Percentiles rank a stretch among this genome's conserved stretches.
Evolutionary conservation across 768 basidiomycete genomes (phyloP).

Genomic region (Cytidiella melzeri): DNA sequence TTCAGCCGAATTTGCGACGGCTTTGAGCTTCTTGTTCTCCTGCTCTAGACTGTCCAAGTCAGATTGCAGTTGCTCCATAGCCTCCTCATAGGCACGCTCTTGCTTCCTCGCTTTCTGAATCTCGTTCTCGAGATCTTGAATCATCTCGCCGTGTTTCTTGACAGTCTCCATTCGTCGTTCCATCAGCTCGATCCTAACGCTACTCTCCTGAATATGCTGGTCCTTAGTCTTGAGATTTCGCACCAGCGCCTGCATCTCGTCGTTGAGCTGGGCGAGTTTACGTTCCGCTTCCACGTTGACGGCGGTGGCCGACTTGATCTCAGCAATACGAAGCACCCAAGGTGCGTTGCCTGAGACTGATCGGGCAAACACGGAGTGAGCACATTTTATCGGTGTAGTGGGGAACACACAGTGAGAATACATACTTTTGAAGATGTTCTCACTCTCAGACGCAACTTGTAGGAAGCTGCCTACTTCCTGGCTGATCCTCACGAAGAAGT

Average conservation of each 20-base stretch:
- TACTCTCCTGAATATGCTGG: constrained; percentile 80
- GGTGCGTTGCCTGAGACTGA: constrained; percentile 75
- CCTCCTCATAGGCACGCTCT: constrained; percentile 86
- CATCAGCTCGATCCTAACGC: constrained; percentile 92
- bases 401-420: constrained; percentile 7
- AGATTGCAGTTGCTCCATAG: constrained; percentile 86
- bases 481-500: constrained; percentile 62
- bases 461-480: constrained; percentile 67
- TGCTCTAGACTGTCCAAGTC: constrained; percentile 85
- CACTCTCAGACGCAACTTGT: constrained; percentile 65
- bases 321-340: constrained; percentile 77
- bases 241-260: constrained; percentile 84
- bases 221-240: constrained; percentile 85
- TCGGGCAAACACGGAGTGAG: too few relatives aligned
- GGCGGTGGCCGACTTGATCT: constrained; percentile 77
- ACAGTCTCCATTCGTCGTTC: constrained; percentile 87
- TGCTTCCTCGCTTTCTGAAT: constrained; percentile 79
- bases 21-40: constrained; percentile 81
- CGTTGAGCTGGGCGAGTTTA: constrained; percentile 77
- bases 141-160: constrained; percentile 84
- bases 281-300: constrained; percentile 91
- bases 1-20: constrained; percentile 57
- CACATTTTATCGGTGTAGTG: background rate
- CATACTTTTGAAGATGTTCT: constrained; percentile 77
- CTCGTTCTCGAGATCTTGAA: constrained; percentile 75